A percentile compares a stretch with the other conserved stretches of the same genome.
phyloP scores from a whole-genome alignment of 768 basidiomycete species.

The Daedaleopsis nitida region DNA sequence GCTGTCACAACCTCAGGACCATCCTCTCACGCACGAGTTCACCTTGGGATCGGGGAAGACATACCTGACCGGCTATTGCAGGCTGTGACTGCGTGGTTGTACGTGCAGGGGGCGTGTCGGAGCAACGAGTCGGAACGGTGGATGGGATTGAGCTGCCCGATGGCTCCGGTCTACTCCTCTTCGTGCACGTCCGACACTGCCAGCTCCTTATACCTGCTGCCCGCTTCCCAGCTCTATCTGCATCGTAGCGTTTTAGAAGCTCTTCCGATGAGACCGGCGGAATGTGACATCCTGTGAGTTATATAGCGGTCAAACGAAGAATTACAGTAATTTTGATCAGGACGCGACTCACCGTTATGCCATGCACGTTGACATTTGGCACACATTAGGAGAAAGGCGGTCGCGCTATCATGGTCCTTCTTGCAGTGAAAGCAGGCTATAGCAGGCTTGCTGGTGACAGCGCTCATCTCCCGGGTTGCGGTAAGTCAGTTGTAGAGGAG shows the following conservation, averaged over 20 bases:
- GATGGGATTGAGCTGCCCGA: background rate
- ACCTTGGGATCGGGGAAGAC: background rate
- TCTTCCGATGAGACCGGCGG: conserved; percentile 18
- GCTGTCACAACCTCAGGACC: background rate
- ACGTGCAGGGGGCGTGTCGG: background rate
- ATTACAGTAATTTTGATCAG: background rate
- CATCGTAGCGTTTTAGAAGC: conserved; percentile 12
- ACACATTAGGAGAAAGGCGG: conserved; percentile 18
- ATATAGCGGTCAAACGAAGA: background rate
- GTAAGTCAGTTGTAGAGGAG: no score
- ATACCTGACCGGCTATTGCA: background rate
- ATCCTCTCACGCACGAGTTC: background rate
- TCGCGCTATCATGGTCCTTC: conserved; percentile 10
- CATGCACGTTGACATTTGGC: conserved; percentile 19
- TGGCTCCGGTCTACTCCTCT: conserved; percentile 4
- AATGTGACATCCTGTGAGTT: conserved; percentile 18
- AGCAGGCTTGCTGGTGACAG: background rate
- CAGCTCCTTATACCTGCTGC: conserved; percentile 12
- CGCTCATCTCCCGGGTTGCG: background rate
- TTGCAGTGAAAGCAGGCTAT: conserved; percentile 16
- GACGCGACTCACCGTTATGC: conserved; percentile 18
- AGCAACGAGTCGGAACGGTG: background rate
- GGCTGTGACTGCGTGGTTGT: background rate
- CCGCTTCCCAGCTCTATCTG: conserved; percentile 7
- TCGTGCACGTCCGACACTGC: conserved; percentile 18